phyloP scores from a whole-genome alignment of 2,329 filamentous ascomycete species.

The Trichoderma breve region DNA sequence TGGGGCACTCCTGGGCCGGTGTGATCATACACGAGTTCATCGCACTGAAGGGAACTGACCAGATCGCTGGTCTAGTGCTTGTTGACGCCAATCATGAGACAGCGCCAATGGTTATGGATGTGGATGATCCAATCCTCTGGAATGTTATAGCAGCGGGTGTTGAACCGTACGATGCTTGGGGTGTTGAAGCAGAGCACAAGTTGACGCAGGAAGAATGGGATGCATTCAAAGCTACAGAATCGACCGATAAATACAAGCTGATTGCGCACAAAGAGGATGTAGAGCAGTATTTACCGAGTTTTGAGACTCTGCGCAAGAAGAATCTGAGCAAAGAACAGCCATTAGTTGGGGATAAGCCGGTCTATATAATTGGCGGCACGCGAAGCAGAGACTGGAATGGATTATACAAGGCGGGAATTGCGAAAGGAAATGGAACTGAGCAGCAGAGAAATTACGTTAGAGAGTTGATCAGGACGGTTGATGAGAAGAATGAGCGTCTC shows the following conservation, averaged over 20 bases:
- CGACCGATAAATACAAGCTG: not conserved
- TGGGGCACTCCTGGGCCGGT: not conserved
- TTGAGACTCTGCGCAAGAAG: not conserved
- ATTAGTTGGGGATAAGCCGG: not conserved
- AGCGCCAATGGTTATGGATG: not conserved
- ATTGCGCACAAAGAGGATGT: not conserved
- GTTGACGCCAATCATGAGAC: constrained; percentile 3
- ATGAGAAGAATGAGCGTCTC: not conserved
- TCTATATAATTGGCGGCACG: not conserved
- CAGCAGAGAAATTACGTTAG: not conserved
- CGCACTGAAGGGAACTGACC: not conserved
- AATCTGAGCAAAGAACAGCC: not conserved
- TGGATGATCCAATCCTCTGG: not conserved
- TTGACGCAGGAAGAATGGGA: not conserved
- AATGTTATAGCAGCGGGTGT: not conserved
- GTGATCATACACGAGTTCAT: constrained; percentile 2
- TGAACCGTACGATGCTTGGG: not conserved
- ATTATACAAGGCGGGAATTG: not conserved
- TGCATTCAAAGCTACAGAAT: not conserved
- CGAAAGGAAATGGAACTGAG: not conserved
- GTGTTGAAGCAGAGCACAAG: not conserved
- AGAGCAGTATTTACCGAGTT: not conserved
- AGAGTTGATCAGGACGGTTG: not conserved
- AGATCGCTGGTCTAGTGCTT: constrained; percentile 2
- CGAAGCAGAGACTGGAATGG: constrained; percentile 3